Evolutionary conservation across 352 stramenopile genomes (phyloP).

Genomic region (Phytophthora megakarya): DNA sequence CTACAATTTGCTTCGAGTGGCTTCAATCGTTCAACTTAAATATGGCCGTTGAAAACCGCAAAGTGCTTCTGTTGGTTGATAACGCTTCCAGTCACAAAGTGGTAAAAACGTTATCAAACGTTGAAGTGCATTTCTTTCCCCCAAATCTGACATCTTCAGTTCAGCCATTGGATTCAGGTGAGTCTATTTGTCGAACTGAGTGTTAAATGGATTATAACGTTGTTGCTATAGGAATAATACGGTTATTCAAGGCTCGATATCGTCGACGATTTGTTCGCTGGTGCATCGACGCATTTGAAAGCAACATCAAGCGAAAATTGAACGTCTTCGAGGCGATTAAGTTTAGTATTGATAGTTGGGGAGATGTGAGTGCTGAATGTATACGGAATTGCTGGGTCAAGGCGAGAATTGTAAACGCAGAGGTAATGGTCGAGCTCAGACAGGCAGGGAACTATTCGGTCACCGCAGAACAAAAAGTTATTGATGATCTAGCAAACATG

Average conservation of each 20-base stretch:
- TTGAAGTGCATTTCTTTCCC: constrained; percentile 6
- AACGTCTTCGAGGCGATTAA: constrained; percentile 14
- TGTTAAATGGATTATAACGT: no score
- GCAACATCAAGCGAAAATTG: background rate
- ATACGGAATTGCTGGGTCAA: constrained; percentile 8
- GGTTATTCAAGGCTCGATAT: constrained; percentile 6
- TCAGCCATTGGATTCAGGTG: constrained; percentile 10
- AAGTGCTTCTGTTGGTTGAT: constrained; percentile 17
- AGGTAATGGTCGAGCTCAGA: background rate
- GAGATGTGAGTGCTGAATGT: constrained; percentile 4
- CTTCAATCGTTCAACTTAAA: constrained; percentile 13
- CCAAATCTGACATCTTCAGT: constrained; percentile 5
- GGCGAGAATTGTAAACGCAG: constrained; percentile 1
- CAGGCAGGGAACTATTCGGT: background rate
- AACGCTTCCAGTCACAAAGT: constrained; percentile 18
- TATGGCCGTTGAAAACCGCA: constrained; percentile 8
- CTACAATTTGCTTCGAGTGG: constrained; percentile 11
- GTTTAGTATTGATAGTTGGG: constrained; percentile 10
- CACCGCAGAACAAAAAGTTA: background rate
- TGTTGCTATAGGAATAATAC: constrained; percentile 9
- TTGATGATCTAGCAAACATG: constrained; percentile 9
- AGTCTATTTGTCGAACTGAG: constrained; percentile 4
- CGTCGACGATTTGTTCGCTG: constrained; percentile 17
- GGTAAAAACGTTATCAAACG: constrained; percentile 1
- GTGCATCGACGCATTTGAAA: constrained; percentile 13